Evolutionary conservation across 2,329 filamentous ascomycete genomes (phyloP).

Genomic region (Monosporascus sp.): DNA sequence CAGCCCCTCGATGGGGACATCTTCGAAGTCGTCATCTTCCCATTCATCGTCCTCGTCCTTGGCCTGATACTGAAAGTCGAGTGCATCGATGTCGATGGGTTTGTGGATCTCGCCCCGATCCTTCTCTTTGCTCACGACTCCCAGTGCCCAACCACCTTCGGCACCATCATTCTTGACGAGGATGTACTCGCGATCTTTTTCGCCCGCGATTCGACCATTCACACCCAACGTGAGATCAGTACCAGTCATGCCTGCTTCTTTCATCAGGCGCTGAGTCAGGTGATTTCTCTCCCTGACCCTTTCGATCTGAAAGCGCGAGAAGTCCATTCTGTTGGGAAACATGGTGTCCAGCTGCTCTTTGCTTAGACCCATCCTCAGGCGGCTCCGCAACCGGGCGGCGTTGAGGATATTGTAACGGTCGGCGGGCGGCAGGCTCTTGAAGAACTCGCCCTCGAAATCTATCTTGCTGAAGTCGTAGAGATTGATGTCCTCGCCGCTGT

Average conservation of each 20-base stretch:
- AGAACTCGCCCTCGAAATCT: slow-evolving; percentile 94
- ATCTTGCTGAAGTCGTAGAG: slow-evolving; percentile 98
- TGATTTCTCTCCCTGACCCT: slow-evolving; percentile 89
- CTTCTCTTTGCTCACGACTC: slow-evolving; percentile 83
- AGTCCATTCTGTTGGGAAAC: slow-evolving; percentile 97
- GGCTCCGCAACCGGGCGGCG: slow-evolving; percentile 79
- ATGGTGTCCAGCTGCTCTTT: slow-evolving; percentile 94
- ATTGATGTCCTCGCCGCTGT: slow-evolving; percentile 85
- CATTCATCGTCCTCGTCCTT: slow-evolving; percentile 54
- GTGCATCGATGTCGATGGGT: slow-evolving; percentile 84
- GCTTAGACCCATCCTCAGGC: slow-evolving; percentile 89
- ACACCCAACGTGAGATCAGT: slow-evolving; percentile 65
- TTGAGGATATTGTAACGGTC: slow-evolving; percentile 98
- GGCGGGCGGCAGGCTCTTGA: slow-evolving; percentile 79
- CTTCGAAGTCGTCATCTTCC: slow-evolving; percentile 76
- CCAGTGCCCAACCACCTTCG: slow-evolving; percentile 92
- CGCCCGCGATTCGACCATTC: slow-evolving; percentile 68
- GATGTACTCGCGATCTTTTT: slow-evolving; percentile 90
- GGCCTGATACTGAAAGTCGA: slow-evolving; percentile 51
- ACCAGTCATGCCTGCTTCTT: slow-evolving; percentile 82
- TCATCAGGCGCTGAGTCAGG: slow-evolving; percentile 90
- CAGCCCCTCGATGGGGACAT: slow-evolving; percentile 84
- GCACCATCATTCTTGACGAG: slow-evolving; percentile 92
- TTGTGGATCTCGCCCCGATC: slow-evolving; percentile 74
- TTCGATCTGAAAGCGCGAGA: slow-evolving; percentile 94